Percentiles rank a stretch among this genome's conserved stretches.
Evolutionary conservation across 1,284 basidiomycete species (phyloP).

Genomic region (Pascua sp.): DNA sequence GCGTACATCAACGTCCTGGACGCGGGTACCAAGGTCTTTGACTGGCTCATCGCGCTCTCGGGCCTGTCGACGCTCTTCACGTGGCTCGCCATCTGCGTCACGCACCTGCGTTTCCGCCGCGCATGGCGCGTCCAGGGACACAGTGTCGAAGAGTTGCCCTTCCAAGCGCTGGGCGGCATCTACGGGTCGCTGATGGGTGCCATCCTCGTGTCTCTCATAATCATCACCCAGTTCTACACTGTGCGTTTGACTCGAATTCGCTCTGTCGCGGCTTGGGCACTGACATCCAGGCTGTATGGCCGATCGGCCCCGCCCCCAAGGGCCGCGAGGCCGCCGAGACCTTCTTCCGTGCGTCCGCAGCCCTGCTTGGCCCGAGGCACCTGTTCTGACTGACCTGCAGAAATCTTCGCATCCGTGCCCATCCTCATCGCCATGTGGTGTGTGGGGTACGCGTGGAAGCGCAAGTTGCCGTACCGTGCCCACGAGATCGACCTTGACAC

Average conservation of each 20-base stretch:
- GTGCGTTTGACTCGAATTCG: neutral
- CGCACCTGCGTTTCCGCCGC: conserved; percentile 48
- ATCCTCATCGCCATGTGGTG: conserved; percentile 45
- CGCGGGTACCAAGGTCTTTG: conserved; percentile 31
- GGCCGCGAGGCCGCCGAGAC: conserved; percentile 38
- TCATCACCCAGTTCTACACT: conserved; percentile 45
- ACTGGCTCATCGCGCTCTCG: conserved; percentile 53
- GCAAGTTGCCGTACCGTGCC: conserved; percentile 37
- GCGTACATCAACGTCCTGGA: conserved; percentile 48
- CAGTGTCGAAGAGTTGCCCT: conserved; percentile 52
- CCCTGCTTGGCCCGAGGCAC: neutral
- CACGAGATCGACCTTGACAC: conserved; percentile 51
- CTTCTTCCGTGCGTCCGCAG: conserved; percentile 42
- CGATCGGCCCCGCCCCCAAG: conserved; percentile 12
- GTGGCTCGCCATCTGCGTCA: conserved; percentile 39
- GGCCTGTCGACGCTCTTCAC: conserved; percentile 56
- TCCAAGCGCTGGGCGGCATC: conserved; percentile 48
- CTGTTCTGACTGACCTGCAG: conserved; percentile 1
- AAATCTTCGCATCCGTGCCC: conserved; percentile 49
- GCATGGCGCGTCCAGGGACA: conserved; percentile 49
- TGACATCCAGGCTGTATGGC: conserved; percentile 6
- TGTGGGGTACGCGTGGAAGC: conserved; percentile 43
- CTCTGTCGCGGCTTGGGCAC: neutral
- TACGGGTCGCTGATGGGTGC: conserved; percentile 51
- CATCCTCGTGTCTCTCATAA: conserved; percentile 37